These are phyloP conservation scores for Allium cepa DNA, from an alignment of 106 monocot genomes.

Conservation along the genomic window DNA sequence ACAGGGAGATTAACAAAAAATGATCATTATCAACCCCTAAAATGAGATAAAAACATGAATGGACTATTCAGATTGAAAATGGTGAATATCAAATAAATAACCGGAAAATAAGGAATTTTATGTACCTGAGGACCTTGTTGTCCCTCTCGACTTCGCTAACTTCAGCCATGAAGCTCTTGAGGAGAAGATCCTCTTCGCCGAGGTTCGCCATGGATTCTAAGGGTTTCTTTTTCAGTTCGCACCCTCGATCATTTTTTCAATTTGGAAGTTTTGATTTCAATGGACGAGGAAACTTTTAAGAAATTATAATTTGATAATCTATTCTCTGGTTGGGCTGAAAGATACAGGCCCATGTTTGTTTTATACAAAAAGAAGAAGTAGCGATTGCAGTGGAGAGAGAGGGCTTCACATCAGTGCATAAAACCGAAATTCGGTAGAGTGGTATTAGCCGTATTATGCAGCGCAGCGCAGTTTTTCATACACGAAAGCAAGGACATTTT, in stretches of 20 bases:
- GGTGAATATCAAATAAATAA: neutral
- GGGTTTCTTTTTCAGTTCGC: neutral
- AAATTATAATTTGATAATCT: no score
- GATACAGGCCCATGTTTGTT: no score
- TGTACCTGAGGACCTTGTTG: slow-evolving; percentile 81
- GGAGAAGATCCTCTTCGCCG: no score
- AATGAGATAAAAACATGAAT: neutral
- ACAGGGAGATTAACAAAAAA: neutral
- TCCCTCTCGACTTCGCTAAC: slow-evolving; percentile 89
- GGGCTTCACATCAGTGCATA: no score
- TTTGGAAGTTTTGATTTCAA: neutral
- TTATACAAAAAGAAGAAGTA: no score
- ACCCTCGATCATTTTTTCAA: neutral
- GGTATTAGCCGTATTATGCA: no score
- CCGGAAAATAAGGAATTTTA: neutral
- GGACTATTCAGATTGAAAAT: neutral
- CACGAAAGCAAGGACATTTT: no score
- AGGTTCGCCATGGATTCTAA: slow-evolving; percentile 23
- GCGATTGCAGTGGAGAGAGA: no score
- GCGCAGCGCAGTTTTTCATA: no score
- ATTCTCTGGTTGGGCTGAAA: no score
- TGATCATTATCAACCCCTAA: neutral
- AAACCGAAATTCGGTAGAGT: no score
- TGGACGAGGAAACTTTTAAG: neutral
- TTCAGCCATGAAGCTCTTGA: no score